phyloP scores from a whole-genome alignment of 805 yeast species.

The Barnettozyma salicaria region DNA sequence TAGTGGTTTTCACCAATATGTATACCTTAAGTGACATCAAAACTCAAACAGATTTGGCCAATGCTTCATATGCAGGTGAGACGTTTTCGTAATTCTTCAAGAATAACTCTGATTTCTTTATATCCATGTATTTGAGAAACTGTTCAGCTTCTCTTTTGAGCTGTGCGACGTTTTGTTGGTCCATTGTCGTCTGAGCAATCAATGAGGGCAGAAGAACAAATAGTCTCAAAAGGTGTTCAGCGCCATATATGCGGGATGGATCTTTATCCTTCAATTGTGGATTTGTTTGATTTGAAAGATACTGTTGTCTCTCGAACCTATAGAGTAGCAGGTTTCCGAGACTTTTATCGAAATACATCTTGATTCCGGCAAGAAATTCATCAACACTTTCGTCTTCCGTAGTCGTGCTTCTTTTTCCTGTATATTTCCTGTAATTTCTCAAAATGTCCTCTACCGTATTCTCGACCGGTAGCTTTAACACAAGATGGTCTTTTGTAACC shows the following conservation, averaged over 20 bases:
- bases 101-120: constrained; percentile 34
- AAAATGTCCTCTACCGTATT: constrained; percentile 51
- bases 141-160: constrained; percentile 50
- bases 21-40: no score
- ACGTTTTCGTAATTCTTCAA: constrained; percentile 43
- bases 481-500: constrained; percentile 71
- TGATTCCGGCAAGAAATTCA: constrained; percentile 69
- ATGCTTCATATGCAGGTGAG: constrained; percentile 42
- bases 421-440: constrained; percentile 38
- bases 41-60: constrained; percentile 19
- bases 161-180: constrained; percentile 56
- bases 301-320: constrained; percentile 74
- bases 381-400: constrained; percentile 44
- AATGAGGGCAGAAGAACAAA: constrained; percentile 77
- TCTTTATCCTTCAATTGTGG: constrained; percentile 31
- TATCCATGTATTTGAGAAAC: constrained; percentile 47
- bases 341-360: constrained; percentile 66
- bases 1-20: no score
- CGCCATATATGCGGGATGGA: constrained; percentile 57
- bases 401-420: constrained; percentile 25
- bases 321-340: constrained; percentile 66
- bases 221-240: constrained; percentile 75
- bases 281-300: constrained; percentile 40
- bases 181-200: constrained; percentile 77
- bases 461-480: constrained; percentile 58